A percentile compares a stretch with the other conserved stretches of the same genome.
phyloP scores from a whole-genome alignment of 345 rosid genomes.

The Murraya paniculata region DNA sequence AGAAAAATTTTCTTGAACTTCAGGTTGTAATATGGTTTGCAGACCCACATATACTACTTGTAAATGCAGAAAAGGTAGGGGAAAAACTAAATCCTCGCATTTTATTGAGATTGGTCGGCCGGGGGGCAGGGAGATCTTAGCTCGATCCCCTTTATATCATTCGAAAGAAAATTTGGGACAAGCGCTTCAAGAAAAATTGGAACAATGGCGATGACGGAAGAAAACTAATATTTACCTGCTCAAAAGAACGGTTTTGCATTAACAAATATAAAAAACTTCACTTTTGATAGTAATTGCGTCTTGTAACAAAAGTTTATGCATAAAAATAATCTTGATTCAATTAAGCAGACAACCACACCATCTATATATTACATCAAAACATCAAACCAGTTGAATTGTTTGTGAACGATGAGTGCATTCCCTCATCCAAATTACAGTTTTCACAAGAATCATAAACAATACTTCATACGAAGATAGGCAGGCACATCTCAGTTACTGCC shows the following conservation, averaged over 20 bases:
- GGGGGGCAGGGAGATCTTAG: too few relatives aligned
- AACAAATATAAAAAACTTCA: neutral
- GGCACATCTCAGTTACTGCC: constrained; percentile 26
- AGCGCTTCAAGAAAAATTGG: too few relatives aligned
- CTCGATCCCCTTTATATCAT: too few relatives aligned
- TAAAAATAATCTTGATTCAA: constrained; percentile 14
- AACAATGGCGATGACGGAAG: neutral
- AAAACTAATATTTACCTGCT: neutral
- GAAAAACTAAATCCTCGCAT: too few relatives aligned
- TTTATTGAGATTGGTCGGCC: too few relatives aligned
- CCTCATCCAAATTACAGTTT: constrained; percentile 18
- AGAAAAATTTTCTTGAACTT: too few relatives aligned
- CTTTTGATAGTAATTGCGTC: neutral
- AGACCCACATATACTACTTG: too few relatives aligned
- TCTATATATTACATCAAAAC: constrained; percentile 34
- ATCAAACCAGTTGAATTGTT: constrained; percentile 15
- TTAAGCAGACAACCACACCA: constrained; percentile 20
- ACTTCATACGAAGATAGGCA: constrained; percentile 6
- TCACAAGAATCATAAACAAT: constrained; percentile 29
- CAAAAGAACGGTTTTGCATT: neutral
- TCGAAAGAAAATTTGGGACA: too few relatives aligned
- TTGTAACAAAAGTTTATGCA: constrained; percentile 7
- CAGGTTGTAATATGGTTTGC: too few relatives aligned
- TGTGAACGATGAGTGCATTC: constrained; percentile 11
- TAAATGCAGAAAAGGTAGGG: too few relatives aligned